phyloP scores from a whole-genome alignment of 1,284 basidiomycete genomes.

The Hemileia vastatrix region DNA sequence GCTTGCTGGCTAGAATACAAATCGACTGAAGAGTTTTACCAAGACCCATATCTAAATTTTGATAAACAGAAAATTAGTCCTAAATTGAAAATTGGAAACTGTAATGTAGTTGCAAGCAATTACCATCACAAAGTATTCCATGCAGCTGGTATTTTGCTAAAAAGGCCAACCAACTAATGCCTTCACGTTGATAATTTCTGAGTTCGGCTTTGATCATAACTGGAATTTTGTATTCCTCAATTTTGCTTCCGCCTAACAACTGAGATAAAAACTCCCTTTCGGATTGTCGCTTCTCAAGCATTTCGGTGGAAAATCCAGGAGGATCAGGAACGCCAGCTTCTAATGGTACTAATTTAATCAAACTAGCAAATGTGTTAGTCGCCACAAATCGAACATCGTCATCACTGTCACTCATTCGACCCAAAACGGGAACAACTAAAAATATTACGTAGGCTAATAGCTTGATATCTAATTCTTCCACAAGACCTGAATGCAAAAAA shows the following conservation, averaged over 20 bases:
- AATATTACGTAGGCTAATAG: conserved; percentile 95
- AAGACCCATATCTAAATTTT: conserved; percentile 95
- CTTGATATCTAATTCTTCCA: conserved; percentile 84
- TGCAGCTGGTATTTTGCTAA: conserved; percentile 91
- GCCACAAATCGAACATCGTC: conserved; percentile 83
- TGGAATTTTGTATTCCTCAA: conserved; percentile 80
- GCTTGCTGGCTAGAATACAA: conserved; percentile 90
- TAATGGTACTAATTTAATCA: conserved; percentile 98
- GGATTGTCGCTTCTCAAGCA: conserved; percentile 73
- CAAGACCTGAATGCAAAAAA: conserved; percentile 57
- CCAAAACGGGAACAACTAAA: conserved; percentile 88
- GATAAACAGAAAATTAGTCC: conserved; percentile 18
- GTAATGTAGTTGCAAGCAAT: conserved; percentile 34
- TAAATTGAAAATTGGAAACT: background rate
- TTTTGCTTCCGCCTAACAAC: conserved; percentile 85
- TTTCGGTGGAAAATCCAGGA: conserved; percentile 75
- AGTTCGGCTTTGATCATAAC: conserved; percentile 85
- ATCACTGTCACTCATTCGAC: conserved; percentile 91
- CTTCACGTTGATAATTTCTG: conserved; percentile 94
- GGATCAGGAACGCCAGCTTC: conserved; percentile 97
- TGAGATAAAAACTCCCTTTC: conserved; percentile 90
- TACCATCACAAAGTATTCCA: conserved; percentile 94
- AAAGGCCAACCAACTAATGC: conserved; percentile 98
- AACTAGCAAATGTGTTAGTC: conserved; percentile 89
- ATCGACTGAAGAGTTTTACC: conserved; percentile 98